phyloP scores from a whole-genome alignment of 352 stramenopile genomes.

The Pythium phragmitis region DNA sequence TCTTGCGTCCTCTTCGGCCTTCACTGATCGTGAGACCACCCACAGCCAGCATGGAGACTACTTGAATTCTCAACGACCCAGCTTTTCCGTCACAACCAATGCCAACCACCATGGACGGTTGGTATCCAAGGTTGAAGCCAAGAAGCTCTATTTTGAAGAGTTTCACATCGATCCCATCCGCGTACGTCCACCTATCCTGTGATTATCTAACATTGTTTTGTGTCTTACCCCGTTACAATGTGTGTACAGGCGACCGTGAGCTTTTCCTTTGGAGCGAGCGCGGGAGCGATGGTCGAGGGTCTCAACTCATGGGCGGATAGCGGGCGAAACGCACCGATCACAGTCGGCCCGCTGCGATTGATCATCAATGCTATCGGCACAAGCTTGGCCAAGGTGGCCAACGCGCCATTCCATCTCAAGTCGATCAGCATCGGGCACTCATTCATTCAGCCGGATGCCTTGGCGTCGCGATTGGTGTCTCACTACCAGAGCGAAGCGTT shows the following conservation, averaged over 20 bases:
- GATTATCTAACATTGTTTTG: neutral
- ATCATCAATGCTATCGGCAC: constrained; percentile 87
- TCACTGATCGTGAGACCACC: constrained; percentile 19
- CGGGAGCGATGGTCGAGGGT: constrained; percentile 60
- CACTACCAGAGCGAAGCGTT: constrained; percentile 89
- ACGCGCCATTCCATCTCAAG: constrained; percentile 85
- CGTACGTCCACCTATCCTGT: constrained; percentile 28
- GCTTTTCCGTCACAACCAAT: constrained; percentile 16
- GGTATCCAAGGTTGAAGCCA: constrained; percentile 59
- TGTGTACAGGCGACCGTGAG: constrained; percentile 63
- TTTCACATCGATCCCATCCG: constrained; percentile 84
- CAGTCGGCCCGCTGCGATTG: constrained; percentile 73
- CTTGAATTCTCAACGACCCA: constrained; percentile 7
- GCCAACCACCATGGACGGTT: constrained; percentile 26
- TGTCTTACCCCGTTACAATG: neutral
- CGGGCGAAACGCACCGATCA: constrained; percentile 38
- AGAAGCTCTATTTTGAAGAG: constrained; percentile 90
- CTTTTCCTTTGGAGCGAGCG: constrained; percentile 78
- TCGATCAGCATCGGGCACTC: constrained; percentile 73
- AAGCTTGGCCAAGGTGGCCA: constrained; percentile 87
- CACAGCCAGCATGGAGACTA: constrained; percentile 22
- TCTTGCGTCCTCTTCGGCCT: constrained; percentile 24
- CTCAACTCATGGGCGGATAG: constrained; percentile 35
- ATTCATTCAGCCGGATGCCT: constrained; percentile 80
- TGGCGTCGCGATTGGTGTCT: constrained; percentile 62